Evolutionary conservation across 345 rosid species (phyloP).

Genomic region (Pugionium cornutum): DNA sequence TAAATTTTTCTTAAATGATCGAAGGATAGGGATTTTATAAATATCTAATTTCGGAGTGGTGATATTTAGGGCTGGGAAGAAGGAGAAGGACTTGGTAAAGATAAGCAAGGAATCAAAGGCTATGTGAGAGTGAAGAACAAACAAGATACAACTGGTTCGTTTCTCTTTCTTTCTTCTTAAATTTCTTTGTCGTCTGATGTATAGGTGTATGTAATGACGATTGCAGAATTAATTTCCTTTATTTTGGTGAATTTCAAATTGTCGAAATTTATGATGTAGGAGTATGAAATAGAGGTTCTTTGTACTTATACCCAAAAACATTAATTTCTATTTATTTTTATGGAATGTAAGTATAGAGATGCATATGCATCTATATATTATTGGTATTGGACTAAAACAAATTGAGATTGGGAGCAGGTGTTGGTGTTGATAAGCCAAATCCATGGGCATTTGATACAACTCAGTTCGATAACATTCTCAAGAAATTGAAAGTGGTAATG

Average conservation of each 20-base stretch:
- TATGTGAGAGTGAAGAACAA: conserved; percentile 84
- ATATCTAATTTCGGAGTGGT: conserved; percentile 15
- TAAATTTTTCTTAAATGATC: not conserved
- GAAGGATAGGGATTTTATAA: not conserved
- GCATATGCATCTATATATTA: too few relatives aligned
- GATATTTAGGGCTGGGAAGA: conserved; percentile 90
- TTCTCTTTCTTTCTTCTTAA: conserved; percentile 9
- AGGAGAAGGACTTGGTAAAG: conserved; percentile 98
- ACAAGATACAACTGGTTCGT: conserved; percentile 73
- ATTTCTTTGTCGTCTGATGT: not conserved
- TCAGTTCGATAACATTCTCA: conserved; percentile 90
- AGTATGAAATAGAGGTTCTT: too few relatives aligned
- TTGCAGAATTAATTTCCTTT: not conserved
- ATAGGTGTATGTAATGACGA: not conserved
- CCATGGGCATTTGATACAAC: conserved; percentile 95
- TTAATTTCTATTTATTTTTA: too few relatives aligned
- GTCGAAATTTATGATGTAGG: not conserved
- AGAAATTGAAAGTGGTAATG: conserved; percentile 88
- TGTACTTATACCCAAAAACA: too few relatives aligned
- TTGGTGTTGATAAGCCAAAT: conserved; percentile 87
- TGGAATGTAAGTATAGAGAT: too few relatives aligned
- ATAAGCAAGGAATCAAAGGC: conserved; percentile 96
- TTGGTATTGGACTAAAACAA: not conserved
- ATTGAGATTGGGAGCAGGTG: conserved; percentile 49
- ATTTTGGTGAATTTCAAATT: too few relatives aligned